Evolutionary conservation across 805 yeast species (phyloP), one percentile per base, ranked within the genome.

Genomic region (Suhomyces emberorum): DNA sequence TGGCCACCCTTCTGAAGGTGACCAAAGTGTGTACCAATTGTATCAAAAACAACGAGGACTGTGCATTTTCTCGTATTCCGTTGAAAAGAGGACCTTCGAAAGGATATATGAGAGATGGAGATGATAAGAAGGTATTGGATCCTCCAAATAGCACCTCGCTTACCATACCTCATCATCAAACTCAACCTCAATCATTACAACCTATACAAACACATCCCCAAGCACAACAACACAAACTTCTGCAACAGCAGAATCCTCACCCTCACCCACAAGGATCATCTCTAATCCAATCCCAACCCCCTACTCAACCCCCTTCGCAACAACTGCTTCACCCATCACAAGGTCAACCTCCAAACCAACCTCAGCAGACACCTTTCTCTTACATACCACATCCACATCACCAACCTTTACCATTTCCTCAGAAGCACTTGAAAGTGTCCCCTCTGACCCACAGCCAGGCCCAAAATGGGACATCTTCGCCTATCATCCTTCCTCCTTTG

Each of bases 21-120:
- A 61, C 71, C 24, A 70, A 69, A 41, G 55, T 69, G 1, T 84
- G 95, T 55, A 61, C 80, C 10, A 80, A 76, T 44, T 84, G 95
- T 56, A 52, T 61, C 11, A 79, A 77, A 51, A 77, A 70, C 48
- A 70, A 69, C 31, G 88, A 81, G 31, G 53, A 51, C 2, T 84
- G 95, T 55, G 68, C 82, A 2, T 84, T 83, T 53, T 79, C 81
- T 15, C 65, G 91, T 33, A 70, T 80, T 2, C 95, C 89, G 0
- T 55, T 84, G 54, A 84, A 84, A 48, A 62, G 95, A 47, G 95
- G 95, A 0, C 95, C 95, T 0, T 71, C 83, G 1, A 84, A 83
- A 50, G 91, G 91, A 1, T 81, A 76, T 45, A 65, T 69, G n/a
- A 59, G 71, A 33, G 74, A 66, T 37, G 48, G 58, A 30, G 70